A percentile compares a stretch with the other conserved stretches of the same genome.
Evolutionary conservation across 2,329 filamentous ascomycete species (phyloP).

Genomic region (Aspergillus arachidicola): DNA sequence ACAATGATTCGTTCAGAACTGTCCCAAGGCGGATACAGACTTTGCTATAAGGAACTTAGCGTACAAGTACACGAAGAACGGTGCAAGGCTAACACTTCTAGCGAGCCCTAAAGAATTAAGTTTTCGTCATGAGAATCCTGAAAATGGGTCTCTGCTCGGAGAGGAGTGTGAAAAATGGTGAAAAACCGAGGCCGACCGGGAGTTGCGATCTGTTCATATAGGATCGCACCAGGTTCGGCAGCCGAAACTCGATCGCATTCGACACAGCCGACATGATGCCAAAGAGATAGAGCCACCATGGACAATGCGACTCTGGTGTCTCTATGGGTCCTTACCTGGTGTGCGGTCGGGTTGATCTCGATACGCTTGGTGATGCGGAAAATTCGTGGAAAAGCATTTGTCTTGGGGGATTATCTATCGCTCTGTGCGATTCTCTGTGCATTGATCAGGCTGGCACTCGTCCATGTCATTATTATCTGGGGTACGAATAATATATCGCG

Average conservation of each 20-base stretch:
- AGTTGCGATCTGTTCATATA: constrained; percentile 4
- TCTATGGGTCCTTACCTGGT: constrained; percentile 7
- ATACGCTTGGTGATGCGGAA: constrained; percentile 7
- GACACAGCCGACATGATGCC: not conserved
- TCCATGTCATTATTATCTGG: constrained; percentile 5
- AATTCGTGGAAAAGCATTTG: constrained; percentile 3
- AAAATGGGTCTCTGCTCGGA: not conserved
- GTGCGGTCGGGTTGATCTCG: constrained; percentile 3
- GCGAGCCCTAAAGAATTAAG: not conserved
- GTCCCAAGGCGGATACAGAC: not conserved
- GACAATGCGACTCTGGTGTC: not conserved
- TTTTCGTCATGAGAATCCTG: not conserved
- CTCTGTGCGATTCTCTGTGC: constrained; percentile 7
- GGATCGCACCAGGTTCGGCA: not conserved
- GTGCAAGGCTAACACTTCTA: not conserved
- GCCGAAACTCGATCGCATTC: not conserved
- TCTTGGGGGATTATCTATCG: constrained; percentile 4
- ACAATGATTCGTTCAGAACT: not conserved
- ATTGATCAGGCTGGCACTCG: constrained; percentile 2
- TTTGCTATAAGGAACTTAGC: not conserved
- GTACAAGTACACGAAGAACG: not conserved
- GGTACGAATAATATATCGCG: constrained; percentile 5
- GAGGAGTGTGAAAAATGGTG: not conserved
- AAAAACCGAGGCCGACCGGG: not conserved
- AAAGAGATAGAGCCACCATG: not conserved